Base-by-base conservation (phyloP, 176 grass and related monocot species). In the Pharus latifolius region DNA sequence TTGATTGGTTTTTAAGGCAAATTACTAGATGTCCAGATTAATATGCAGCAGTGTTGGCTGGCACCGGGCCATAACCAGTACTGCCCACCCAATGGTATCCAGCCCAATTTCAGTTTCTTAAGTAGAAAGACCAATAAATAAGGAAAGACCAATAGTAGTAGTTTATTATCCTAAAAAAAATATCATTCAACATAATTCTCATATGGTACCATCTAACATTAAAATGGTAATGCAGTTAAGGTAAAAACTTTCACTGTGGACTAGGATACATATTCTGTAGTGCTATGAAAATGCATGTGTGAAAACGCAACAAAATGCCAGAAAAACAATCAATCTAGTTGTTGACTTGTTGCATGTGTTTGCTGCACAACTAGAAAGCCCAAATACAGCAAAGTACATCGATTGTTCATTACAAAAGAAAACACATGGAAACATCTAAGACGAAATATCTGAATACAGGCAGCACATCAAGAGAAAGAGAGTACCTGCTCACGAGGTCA, bases 401-500 rank as follows among this genome's bases (percentile, higher is more conserved):
- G 60, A 25, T 14, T 15, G 38, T 58, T 68, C 56, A 76, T 56
- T 1, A 56, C 43, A 44, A 38, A 34, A 27, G 2, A 17, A 42
- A 24, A 25, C 23, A 58, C 11, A 72, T n/a, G 65, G 41, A 59
- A 6, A 25, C 16, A 23, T 28, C 42, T 9, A 69, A 47, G 14
- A 70, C 29, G n/a, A 25, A 64, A 64, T 24, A 59, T 4, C 19
- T 40, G 22, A 42, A 30, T 32, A 22, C n/a, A 10, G 49, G 20
- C 12, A 12, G 20, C n/a, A 59, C 6, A 17, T 14, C 3, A 45
- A 2, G 34, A 11, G 49, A 45, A 28, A 18, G 66, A 79, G 56
- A 70, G 78, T 58, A 92, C 92, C 85, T 96, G 86, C 80, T 96
- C 70, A 92, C 77, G 9, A 99, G 76, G 56, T 88, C 90, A 58